These are phyloP conservation scores for Cutaneotrichosporon sp. DNA, from an alignment of 1,284 basidiomycete genomes.

Conservation along the genomic window DNA sequence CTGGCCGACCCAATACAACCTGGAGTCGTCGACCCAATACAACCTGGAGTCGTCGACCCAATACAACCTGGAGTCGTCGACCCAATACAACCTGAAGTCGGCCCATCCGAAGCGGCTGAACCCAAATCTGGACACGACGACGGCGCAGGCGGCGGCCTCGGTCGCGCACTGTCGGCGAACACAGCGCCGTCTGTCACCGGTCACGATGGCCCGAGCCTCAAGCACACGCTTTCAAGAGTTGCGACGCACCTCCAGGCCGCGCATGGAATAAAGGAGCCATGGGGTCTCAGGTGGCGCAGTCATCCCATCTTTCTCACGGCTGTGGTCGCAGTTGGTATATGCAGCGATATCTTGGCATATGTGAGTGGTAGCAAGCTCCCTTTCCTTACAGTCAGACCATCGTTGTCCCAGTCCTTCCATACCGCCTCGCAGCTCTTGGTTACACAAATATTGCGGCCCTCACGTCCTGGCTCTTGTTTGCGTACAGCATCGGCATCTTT, in stretches of 20 bases:
- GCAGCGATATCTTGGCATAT: slow-evolving; percentile 38
- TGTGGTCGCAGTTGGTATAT: slow-evolving; percentile 33
- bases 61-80: no score
- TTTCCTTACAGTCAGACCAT: slow-evolving; percentile 27
- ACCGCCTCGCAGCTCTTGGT: slow-evolving; percentile 43
- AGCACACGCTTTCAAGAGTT: neutral
- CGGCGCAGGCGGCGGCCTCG: no score
- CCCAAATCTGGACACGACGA: no score
- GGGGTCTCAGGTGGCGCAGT: slow-evolving; percentile 28
- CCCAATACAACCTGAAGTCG: no score
- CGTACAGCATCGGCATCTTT: slow-evolving; percentile 39
- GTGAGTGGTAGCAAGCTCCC: slow-evolving; percentile 24
- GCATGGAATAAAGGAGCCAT: slow-evolving; percentile 1
- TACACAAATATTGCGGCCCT: slow-evolving; percentile 34
- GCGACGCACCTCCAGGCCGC: neutral
- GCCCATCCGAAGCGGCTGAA: no score
- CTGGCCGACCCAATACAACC: no score
- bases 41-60: no score
- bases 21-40: no score
- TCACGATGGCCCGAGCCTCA: neutral
- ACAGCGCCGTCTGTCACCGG: no score
- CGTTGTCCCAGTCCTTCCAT: slow-evolving; percentile 63
- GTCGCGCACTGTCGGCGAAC: no score
- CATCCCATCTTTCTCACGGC: slow-evolving; percentile 35
- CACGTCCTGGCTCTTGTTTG: slow-evolving; percentile 40